Conservation (phyloP, 768 basidiomycete genomes). For the Gymnopilus junonius region DNA sequence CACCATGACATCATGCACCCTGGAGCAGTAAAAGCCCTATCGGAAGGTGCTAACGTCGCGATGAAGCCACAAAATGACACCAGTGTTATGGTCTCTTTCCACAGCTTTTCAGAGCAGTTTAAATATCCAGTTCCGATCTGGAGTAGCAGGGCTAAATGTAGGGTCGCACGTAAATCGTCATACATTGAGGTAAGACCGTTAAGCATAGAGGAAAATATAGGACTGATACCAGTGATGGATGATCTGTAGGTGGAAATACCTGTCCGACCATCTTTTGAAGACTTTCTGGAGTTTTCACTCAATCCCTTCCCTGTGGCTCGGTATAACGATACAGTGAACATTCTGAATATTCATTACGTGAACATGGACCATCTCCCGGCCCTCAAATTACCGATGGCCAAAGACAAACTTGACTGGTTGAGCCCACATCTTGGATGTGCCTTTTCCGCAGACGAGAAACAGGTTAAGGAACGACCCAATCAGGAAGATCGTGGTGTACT, state of each 20-base stretch:
- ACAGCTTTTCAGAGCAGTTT: conserved; percentile 28
- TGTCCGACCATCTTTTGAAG: conserved; percentile 20
- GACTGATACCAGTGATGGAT: conserved; percentile 25
- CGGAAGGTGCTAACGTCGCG: conserved; percentile 24
- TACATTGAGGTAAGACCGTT: conserved; percentile 47
- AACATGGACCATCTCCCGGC: conserved; percentile 20
- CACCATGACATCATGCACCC: conserved; percentile 24
- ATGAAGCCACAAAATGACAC: conserved; percentile 34
- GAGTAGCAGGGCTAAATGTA: conserved; percentile 37
- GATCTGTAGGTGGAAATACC: conserved; percentile 29
- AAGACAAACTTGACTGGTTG: conserved; percentile 26
- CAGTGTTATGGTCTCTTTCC: conserved; percentile 34
- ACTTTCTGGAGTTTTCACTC: conserved; percentile 17
- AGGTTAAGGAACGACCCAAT: background rate
- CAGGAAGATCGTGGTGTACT: conserved; percentile 11
- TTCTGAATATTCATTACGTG: conserved; percentile 37
- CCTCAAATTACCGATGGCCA: conserved; percentile 9
- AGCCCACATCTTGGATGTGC: conserved; percentile 22
- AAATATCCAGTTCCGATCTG: conserved; percentile 50
- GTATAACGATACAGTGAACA: conserved; percentile 4
- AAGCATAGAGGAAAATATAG: conserved; percentile 21
- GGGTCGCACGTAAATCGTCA: conserved; percentile 57
- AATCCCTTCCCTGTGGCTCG: conserved; percentile 34
- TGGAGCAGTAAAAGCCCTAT: conserved; percentile 21
- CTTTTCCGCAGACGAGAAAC: conserved; percentile 25